Base-by-base conservation (phyloP, 768 basidiomycete genomes). In the Rhizopogon sp. region DNA sequence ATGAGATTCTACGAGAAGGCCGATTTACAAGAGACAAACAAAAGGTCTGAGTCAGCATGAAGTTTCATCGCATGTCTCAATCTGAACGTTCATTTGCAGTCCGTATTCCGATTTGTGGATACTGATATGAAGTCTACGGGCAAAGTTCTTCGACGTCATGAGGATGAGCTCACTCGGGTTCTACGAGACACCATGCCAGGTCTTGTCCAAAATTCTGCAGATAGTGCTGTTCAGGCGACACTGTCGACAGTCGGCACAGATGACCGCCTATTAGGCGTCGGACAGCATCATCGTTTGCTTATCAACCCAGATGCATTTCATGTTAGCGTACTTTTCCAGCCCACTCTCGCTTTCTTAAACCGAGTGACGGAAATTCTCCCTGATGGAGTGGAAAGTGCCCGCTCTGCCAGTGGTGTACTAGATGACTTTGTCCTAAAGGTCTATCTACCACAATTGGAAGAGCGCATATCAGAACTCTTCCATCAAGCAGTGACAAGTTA, bases 171-270 rank as follows among this genome's bases (percentile, higher is more conserved):
- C 29, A 88, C 85, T 20, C 79, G 81, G 39, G 83, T 91, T 1
- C 78, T 99, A 29, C 88, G 88, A 66, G 87, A 93, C 39, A 95
- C 91, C 0, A 94, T 98, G 68, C 97, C 97, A 0, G 97, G 97
- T 17, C 79, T 99, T 42, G 94, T 93, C 7, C 84, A 90, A 41
- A 82, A 82, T 39, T 72, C 81, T 7, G 72, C 80, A 0, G 86
- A 88, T 45, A 84, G 79, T 61, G 70, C 79, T n/a, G 72, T 82
- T 0, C 88, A 88, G 62, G 73, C 55, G 25, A 79, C 85, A 22
- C 61, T 88, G 25, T 78, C 80, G 22, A 80, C 74, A 52, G 76
- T 83, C 35, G 84, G 82, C 13, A 77, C 79, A 16, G 92, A 93
- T 52, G 91, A 94, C 60, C 85, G 87, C 22, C 70, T 87, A 55